phyloP scores from a whole-genome alignment of 1,139 yeast genomes.

The Suhomyces choctaworum region DNA sequence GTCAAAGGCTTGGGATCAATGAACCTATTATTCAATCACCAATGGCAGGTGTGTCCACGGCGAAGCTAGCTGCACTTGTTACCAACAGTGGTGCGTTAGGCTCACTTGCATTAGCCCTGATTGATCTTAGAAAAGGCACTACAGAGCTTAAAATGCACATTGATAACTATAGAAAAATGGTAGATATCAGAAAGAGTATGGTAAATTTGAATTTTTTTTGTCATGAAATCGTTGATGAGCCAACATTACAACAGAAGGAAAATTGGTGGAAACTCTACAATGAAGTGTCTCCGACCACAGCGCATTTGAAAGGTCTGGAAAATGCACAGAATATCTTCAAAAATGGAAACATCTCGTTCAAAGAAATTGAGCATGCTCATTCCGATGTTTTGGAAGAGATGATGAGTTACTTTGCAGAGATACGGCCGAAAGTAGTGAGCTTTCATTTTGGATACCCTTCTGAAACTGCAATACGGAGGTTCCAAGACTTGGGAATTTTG shows the following conservation, averaged over 20 bases:
- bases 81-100: slow-evolving; percentile 46
- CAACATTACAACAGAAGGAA: slow-evolving; percentile 19
- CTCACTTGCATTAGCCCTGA: slow-evolving; percentile 43
- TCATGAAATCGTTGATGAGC: slow-evolving; percentile 30
- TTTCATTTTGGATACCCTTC: slow-evolving; percentile 53
- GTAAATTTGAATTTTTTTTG: slow-evolving; percentile 52
- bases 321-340: slow-evolving; percentile 12
- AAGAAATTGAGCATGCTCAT: slow-evolving; percentile 25
- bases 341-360: slow-evolving; percentile 39
- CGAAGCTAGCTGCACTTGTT: slow-evolving; percentile 40
- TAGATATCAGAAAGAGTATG: slow-evolving; percentile 8
- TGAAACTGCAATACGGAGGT: slow-evolving; percentile 35
- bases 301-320: not conserved
- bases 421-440: slow-evolving; percentile 33
- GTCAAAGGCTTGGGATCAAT: slow-evolving; percentile 20
- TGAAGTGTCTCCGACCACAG: not conserved
- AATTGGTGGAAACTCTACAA: slow-evolving; percentile 29
- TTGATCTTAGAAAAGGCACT: slow-evolving; percentile 24
- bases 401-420: slow-evolving; percentile 14
- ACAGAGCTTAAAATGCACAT: slow-evolving; percentile 16
- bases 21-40: slow-evolving; percentile 52
- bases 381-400: slow-evolving; percentile 8
- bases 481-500: slow-evolving; percentile 47
- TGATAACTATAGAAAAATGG: slow-evolving; percentile 16
- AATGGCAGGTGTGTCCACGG: slow-evolving; percentile 54